Percentiles rank a stretch among this genome's conserved stretches.
phyloP scores from a whole-genome alignment of 176 grass and related monocot genomes.

The Carex scoparia region DNA sequence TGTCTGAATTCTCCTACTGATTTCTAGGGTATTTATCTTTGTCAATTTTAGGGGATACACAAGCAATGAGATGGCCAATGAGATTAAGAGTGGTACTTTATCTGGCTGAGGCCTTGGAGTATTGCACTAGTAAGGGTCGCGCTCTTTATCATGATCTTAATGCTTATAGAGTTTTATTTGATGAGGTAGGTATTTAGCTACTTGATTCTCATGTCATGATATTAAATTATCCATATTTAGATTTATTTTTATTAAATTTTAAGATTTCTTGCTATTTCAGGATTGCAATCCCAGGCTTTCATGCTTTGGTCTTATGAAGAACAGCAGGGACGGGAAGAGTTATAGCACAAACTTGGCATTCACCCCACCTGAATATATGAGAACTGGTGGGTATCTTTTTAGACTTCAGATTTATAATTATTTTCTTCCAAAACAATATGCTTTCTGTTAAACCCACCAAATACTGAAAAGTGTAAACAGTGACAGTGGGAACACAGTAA shows the following conservation, averaged over 20 bases:
- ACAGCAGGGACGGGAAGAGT: conserved; percentile 95
- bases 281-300: conserved; percentile 96
- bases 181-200: conserved; percentile 56
- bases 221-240: conserved; percentile 9
- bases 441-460: neutral
- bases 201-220: conserved; percentile 3
- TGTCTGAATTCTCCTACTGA: neutral
- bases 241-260: conserved; percentile 28
- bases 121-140: conserved; percentile 76
- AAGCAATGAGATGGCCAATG: conserved; percentile 99
- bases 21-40: conserved; percentile 23
- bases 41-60: conserved; percentile 72
- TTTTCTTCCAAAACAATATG: neutral
- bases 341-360: conserved; percentile 99
- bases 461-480: neutral
- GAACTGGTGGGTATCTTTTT: conserved; percentile 58
- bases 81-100: conserved; percentile 91
- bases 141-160: conserved; percentile 99
- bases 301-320: conserved; percentile 99
- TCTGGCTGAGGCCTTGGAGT: conserved; percentile 89
- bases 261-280: conserved; percentile 36
- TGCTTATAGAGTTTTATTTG: conserved; percentile 96
- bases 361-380: conserved; percentile 98
- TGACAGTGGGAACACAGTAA: neutral
- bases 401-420: conserved; percentile 12